Percentiles rank a stretch among this genome's conserved stretches.
These are phyloP conservation scores for Malus hybrid DNA, from an alignment of 331 rosid species.

Conservation along the genomic window DNA sequence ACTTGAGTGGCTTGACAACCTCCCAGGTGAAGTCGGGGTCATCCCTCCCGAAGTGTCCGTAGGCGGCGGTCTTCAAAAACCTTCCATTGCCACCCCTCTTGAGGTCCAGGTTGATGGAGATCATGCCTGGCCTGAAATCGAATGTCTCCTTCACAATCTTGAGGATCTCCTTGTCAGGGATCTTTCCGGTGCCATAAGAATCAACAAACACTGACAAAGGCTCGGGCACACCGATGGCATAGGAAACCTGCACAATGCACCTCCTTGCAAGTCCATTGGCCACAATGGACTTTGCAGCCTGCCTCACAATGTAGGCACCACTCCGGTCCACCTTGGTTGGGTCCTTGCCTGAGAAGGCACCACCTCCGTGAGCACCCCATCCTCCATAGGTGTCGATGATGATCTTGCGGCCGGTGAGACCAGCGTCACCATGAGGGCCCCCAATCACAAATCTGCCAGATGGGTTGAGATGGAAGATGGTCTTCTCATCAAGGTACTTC, in stretches of 20 bases:
- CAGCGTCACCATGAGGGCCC: conserved; percentile 90
- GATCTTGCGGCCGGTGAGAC: conserved; percentile 80
- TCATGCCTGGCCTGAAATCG: conserved; percentile 95
- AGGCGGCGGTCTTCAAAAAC: conserved; percentile 92
- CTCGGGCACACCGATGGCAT: conserved; percentile 90
- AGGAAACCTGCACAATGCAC: conserved; percentile 82
- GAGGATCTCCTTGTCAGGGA: conserved; percentile 78
- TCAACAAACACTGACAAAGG: conserved; percentile 80
- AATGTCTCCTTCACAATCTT: conserved; percentile 75
- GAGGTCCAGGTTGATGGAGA: conserved; percentile 73
- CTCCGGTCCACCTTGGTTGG: conserved; percentile 91
- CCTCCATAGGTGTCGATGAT: conserved; percentile 86
- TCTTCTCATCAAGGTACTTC: conserved; percentile 81
- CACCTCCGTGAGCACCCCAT: conserved; percentile 94
- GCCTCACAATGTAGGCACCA: conserved; percentile 92
- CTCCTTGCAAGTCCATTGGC: conserved; percentile 81
- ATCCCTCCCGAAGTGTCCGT: conserved; percentile 86
- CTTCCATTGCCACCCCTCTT: conserved; percentile 78
- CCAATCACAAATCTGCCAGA: conserved; percentile 88
- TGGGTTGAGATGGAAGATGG: conserved; percentile 84
- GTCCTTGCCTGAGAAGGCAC: conserved; percentile 88
- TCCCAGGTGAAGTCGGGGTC: conserved; percentile 91
- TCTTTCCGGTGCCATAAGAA: conserved; percentile 65
- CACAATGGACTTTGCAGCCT: conserved; percentile 86
- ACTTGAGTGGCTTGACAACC: conserved; percentile 76